These are phyloP conservation scores for Marasmius fiardii DNA, from an alignment of 1,284 basidiomycete genomes.

Conservation along the genomic window DNA sequence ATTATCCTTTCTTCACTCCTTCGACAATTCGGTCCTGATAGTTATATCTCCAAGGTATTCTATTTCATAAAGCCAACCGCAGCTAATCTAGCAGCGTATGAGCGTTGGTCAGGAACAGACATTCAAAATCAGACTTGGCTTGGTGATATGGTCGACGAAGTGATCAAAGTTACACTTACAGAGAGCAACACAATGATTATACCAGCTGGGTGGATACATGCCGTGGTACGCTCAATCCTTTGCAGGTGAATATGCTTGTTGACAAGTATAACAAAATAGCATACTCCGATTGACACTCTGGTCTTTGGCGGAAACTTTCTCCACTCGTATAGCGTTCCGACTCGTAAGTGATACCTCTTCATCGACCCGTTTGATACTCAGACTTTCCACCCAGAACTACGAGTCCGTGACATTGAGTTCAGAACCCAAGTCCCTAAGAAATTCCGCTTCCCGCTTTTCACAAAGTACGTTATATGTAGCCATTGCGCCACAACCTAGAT, in stretches of 20 bases:
- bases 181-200: conserved; percentile 97
- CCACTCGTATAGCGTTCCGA: conserved; percentile 77
- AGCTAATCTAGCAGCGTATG: conserved; percentile 86
- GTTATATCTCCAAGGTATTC: conserved; percentile 64
- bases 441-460: conserved; percentile 89
- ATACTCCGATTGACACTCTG: conserved; percentile 88
- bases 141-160: conserved; percentile 86
- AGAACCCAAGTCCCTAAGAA: conserved; percentile 92
- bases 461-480: conserved; percentile 48
- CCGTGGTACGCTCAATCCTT: conserved; percentile 66
- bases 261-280: conserved; percentile 41
- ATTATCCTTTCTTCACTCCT: conserved; percentile 5
- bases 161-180: conserved; percentile 78
- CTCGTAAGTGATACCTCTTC: conserved; percentile 44
- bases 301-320: conserved; percentile 98
- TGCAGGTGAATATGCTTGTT: conserved; percentile 1
- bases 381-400: conserved; percentile 62
- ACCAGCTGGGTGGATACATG: conserved; percentile 96
- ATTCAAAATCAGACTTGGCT: conserved; percentile 88
- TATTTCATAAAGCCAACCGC: conserved; percentile 93
- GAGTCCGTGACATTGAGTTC: conserved; percentile 88
- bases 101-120: conserved; percentile 87
- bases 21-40: conserved; percentile 14
- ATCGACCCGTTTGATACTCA: conserved; percentile 8
- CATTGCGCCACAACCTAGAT: not conserved